Evolutionary conservation across 306 rosid genomes (phyloP), one percentile per base, ranked within the genome.

Genomic region (Parietaria judaica): DNA sequence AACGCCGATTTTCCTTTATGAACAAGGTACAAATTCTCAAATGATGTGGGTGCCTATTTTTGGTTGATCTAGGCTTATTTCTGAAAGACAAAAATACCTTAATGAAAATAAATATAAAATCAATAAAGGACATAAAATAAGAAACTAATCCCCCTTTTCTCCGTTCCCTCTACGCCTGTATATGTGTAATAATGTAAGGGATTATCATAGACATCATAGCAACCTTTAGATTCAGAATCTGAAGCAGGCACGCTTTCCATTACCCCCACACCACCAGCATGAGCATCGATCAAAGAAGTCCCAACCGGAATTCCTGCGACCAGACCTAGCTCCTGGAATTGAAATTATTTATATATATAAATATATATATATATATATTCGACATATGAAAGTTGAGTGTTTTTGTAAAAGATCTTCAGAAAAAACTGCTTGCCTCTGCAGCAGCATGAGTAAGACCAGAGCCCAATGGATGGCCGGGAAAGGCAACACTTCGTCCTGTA

Each of bases 401-500:
- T 65, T 54, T 65, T 46, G 64, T 55, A 56, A 75, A 49, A 78
- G 76, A 81, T 79, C 76, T 70, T 74, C 59, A 74, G 72, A 74
- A 65, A 74, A 72, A 56, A 71, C 66, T 68, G 80, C 90, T 86
- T 86, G 89, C 98, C 96, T 88, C 66, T 41, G 98, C 94, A 41
- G 96, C 98, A 70, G 87, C 51, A 51, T 95, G 76, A 70, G 96
- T 84, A 63, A 92, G 95, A 62, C 95, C 96, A 69, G 86, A 82
- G 79, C 98, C 95, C 90, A 92, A 64, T 73, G 96, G 85, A 81
- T 92, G 90, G 68, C 95, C 98, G 64, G 96, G 98, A 71, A 84
- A 92, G 56, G 98, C 98, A 72, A 88, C 96, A 88, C 96, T 92
- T 68, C 95, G 85, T 76, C 98, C 98, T 88, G 95, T 78, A 66